Evolutionary conservation across 1,284 basidiomycete genomes (phyloP), one percentile per base, ranked within the genome.

Genomic region (Phellinidium pouzarii): DNA sequence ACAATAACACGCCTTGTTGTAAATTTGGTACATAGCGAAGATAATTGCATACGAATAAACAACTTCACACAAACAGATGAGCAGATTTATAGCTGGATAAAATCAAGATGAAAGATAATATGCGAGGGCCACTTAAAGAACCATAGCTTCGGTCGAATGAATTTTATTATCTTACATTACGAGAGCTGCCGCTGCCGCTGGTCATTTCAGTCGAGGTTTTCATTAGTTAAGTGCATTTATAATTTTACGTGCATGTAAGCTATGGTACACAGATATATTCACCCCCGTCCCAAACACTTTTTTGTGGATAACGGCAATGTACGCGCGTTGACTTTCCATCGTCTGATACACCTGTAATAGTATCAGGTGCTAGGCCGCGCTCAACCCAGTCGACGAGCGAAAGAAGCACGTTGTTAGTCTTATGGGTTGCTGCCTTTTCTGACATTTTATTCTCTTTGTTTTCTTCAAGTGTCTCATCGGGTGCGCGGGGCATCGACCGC

Each of bases 341-440:
- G 48, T 63, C 59, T 17, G 53, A 60, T 23, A 58, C 58, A 14
- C 60, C 70, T n/a, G 64, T 61, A 41, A 72, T 58, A 1, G 49
- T 59, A 12, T 65, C 66, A 7, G 71, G 71, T 0, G 67, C 64
- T 19, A 60, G 52, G 4, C 65, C 68, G 1, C 64, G 52, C 55
- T 75, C 73, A 5, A 73, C 70, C 73, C 73, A 75, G 23, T 63
- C 60, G 8, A 71, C 66, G 34, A 73, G 63, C 12, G 71, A 69
- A 0, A 68, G 58, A 9, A 72, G 56, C 29, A 71, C 62, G 56
- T 73, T 69, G 55, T 70, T 65, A 44, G 61, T 44, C 5, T 65
- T 54, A 14, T 59, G 27, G 37, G n/a, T 7, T 2, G 43, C 22
- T 29, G 12, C 34, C n/a, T n/a, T n/a, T n/a, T n/a, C 25, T 36